phyloP scores from a whole-genome alignment of 495 filamentous ascomycete genomes.

The Penicillium samsonianum region DNA sequence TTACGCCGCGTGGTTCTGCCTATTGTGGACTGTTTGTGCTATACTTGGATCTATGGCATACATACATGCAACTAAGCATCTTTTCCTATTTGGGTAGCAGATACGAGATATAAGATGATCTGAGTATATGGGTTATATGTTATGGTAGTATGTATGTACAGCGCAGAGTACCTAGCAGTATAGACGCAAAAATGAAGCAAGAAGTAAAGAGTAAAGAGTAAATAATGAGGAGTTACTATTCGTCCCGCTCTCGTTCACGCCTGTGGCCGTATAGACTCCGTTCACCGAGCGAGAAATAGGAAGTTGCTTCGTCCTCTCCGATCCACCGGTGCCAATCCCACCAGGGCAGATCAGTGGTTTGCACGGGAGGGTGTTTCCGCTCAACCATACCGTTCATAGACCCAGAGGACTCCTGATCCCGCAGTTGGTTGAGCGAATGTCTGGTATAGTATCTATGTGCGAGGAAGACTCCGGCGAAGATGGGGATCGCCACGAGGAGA shows the following conservation, averaged over 20 bases:
- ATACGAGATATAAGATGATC: not conserved
- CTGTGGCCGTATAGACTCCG: slow-evolving; percentile 16
- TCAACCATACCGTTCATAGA: slow-evolving; percentile 25
- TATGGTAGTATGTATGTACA: slow-evolving; percentile 2
- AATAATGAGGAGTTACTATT: slow-evolving; percentile 3
- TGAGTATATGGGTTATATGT: not conserved
- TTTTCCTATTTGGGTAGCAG: not conserved
- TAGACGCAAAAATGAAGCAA: no score
- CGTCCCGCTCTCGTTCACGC: slow-evolving; percentile 18
- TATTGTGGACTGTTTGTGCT: not conserved
- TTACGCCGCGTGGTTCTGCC: no score
- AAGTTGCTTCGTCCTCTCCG: slow-evolving; percentile 16
- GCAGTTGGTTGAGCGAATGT: slow-evolving; percentile 14
- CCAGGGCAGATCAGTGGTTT: slow-evolving; percentile 28
- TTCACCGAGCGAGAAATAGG: slow-evolving; percentile 37
- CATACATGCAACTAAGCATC: not conserved
- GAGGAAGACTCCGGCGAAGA: slow-evolving; percentile 18
- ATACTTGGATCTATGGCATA: not conserved
- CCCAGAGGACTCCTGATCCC: slow-evolving; percentile 27
- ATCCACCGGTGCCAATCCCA: slow-evolving; percentile 43
- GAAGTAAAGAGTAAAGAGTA: not conserved
- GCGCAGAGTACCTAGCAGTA: no score
- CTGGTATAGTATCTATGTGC: slow-evolving; percentile 16
- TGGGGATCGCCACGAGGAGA: slow-evolving; percentile 8
- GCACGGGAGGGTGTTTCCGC: slow-evolving; percentile 15